These are phyloP conservation scores for Coffea eugenioides DNA, from an alignment of 257 asterid genomes.

Conservation along the genomic window DNA sequence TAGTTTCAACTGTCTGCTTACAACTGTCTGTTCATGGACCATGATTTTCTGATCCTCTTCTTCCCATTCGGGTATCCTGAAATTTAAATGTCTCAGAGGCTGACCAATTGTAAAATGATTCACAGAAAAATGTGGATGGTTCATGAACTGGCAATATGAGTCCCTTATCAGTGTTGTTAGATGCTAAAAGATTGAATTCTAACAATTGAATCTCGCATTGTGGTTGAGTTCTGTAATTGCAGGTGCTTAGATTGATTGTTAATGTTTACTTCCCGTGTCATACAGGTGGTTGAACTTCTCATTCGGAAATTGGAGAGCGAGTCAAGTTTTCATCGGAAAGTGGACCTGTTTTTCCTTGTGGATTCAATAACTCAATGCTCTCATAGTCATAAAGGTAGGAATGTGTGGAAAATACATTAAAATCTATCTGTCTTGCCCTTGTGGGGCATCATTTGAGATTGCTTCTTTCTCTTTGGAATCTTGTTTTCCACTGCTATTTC, in stretches of 20 bases:
- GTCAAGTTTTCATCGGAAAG: conserved; percentile 71
- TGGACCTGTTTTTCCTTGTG: conserved; percentile 87
- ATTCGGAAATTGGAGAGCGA: conserved; percentile 78
- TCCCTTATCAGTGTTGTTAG: too few species aligned
- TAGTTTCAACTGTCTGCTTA: too few species aligned
- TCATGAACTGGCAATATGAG: background rate
- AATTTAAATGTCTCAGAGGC: background rate
- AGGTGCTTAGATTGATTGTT: background rate
- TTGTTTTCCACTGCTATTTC: background rate
- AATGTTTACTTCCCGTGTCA: background rate
- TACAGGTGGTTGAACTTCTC: conserved; percentile 94
- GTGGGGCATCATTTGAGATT: background rate
- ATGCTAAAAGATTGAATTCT: background rate
- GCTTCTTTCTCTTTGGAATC: conserved; percentile 3
- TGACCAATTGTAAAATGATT: background rate
- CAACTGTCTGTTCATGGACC: background rate
- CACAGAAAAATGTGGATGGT: background rate
- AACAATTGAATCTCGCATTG: background rate
- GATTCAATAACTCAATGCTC: conserved; percentile 98
- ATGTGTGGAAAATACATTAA: background rate
- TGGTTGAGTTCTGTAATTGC: background rate
- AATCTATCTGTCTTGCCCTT: background rate
- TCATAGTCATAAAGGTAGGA: conserved; percentile 85
- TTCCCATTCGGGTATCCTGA: background rate
- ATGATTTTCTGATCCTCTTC: too few species aligned